Percentiles rank a stretch among this genome's conserved stretches.
These are phyloP conservation scores for Penicillium atrosanguineum DNA, from an alignment of 495 filamentous ascomycete species.

Conservation along the genomic window DNA sequence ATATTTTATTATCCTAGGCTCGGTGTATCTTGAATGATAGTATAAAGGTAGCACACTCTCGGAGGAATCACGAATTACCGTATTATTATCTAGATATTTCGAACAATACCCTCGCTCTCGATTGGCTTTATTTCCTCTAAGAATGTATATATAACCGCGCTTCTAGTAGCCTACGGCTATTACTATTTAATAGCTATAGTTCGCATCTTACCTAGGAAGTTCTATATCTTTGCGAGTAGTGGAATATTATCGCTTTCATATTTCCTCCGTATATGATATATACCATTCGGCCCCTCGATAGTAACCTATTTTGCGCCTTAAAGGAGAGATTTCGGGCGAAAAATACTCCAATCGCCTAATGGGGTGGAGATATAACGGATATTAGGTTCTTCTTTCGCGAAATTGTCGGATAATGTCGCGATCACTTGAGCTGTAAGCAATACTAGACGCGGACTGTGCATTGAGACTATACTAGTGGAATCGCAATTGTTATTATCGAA, in stretches of 20 bases:
- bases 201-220: not conserved
- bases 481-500: no score
- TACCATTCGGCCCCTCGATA: not conserved
- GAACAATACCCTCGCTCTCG: not conserved
- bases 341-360: not conserved
- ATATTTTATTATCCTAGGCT: not conserved
- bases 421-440: no score
- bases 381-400: not conserved
- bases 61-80: not conserved
- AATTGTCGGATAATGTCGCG: no score
- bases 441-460: no score
- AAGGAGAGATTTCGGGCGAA: not conserved
- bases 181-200: not conserved
- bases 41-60: not conserved
- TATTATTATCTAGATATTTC: not conserved
- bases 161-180: not conserved
- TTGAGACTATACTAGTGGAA: no score
- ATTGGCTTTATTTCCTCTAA: not conserved
- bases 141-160: not conserved
- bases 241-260: not conserved
- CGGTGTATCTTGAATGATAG: not conserved
- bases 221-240: not conserved
- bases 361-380: not conserved
- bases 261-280: not conserved
- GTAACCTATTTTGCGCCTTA: not conserved